Base-by-base conservation (phyloP, 495 filamentous ascomycete genomes). In the Penicillium odoratum region DNA sequence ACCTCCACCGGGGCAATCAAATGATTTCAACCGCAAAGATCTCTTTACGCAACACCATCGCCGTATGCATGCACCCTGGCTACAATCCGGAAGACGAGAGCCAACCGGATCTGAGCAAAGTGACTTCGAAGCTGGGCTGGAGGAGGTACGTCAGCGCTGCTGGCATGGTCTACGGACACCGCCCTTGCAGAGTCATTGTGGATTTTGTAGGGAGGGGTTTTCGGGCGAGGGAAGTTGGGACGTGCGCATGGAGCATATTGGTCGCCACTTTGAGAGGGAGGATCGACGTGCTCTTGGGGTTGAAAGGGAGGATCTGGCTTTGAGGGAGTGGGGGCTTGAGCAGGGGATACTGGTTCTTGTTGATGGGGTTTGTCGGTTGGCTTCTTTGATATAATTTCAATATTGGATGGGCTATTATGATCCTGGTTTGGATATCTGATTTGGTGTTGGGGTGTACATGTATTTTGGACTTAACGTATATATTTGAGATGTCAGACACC, bases 21-120 rank as follows among this genome's bases (percentile, higher is more conserved):
- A 90, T 53, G 85, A 90, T 68, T 96, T 96, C 76, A 94, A 95
- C 73, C 88, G 92, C 60, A 97, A 96, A 68, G 92, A 97, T 61
- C 84, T 97, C 26, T 96, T 93, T 78, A 93, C 88, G 0, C 92
- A 97, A 63, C 93, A 98, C 64, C 78, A 95, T 9, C 87, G 92
- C n/a, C 89, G 93, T 46, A 96, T 97, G 93, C 93, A 98, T 64
- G 78, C 80, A 0, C 83, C 85, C 3, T 79, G 69, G 71, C 61
- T 60, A 0, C 47, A 60, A 29, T 30, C 48, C 3, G 57, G 40
- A 29, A 61, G 65, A 60, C 72, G 72, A 69, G 66, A 57, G 2
- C 62, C 67, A 65, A 69, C 64, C 64, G 65, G 31, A 65, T 57
- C 79, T 78, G 58, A 68, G 78, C 42, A 67, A 75, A 48, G 33